Base-by-base conservation (phyloP, 2,329 filamentous ascomycete genomes). In the Apiospora pterosperma region DNA sequence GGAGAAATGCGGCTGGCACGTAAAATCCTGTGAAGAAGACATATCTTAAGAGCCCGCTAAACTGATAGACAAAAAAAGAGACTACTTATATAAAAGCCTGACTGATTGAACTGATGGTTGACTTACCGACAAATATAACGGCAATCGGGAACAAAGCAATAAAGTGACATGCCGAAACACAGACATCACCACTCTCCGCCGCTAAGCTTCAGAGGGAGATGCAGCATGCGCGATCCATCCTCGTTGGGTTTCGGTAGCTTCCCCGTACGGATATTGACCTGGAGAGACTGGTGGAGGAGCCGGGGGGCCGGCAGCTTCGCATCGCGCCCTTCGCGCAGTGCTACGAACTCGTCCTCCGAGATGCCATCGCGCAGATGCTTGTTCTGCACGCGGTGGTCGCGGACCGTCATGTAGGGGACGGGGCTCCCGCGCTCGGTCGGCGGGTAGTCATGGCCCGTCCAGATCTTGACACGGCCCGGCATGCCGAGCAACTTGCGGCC, bases 401-500 rank as follows among this genome's bases (percentile, higher is more conserved):
- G 67, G 0, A 86, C 83, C 0, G 75, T 85, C 67, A 80, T 74
- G 36, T 70, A 83, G 0, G 84, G 72, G 0, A 78, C 65, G 0
- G 82, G 78, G 0, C 67, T 71, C 28, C 48, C 48, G 1, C 70
- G 71, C 28, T 60, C 55, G 4, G 71, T 68, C 0, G 80, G 77
- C 0, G 84, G 82, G 65, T 87, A 87, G 67, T 87, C 85, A 64
- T 87, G 85, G 0, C 84, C 84, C 0, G 80, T 82, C 79, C 83
- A 87, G 55, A 87, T 78, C 60, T 79, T 82, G 52, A 79, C 76
- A 34, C 84, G 69, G 1, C 72, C 75, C 0, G 80, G 78, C 1
- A 86, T 62, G 25, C 67, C 64, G 0, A 87, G 73, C 52, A 73
- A 59, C 75, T 25, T 77, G 64, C 67, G 77, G 0, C 71, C 79